Evolutionary conservation across 345 rosid genomes (phyloP), one percentile per base, ranked within the genome.

Genomic region (Geranium brycei): DNA sequence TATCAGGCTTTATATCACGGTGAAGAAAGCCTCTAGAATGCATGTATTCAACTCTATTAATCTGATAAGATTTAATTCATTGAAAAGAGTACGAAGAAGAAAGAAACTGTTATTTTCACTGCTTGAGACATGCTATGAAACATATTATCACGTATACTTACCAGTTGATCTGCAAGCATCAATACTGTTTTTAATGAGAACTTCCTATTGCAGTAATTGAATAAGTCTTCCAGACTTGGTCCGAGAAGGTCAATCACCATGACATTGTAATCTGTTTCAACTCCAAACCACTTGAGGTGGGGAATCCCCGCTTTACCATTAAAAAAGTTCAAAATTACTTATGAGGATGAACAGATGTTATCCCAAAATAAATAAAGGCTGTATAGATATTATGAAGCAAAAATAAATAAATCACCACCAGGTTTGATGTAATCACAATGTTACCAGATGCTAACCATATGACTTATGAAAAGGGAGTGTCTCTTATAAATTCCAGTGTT

Each of bases 231-330:
- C 82, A 90, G 80, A 73, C 95, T 90, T 3, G 97, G 97, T 23
- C 97, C 97, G 59, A 90, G 90, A 76, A 90, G 97, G 64, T 91
- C 97, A 59, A 91, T 91, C 69, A 87, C 95, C 97, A 91, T 87
- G 64, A 85, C 77, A 62, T 84, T 91, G 78, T 81, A 83, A n/a
- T 86, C 92, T 15, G 81, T 86, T 70, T 91, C 97, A 8, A 87
- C 91, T 60, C 95, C 97, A 14, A 81, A 91, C 97, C 97, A 91
- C 76, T 84, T 87, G 28, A 91, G 85, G 77, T 86, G 91, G 16
- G 97, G 97, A 79, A 91, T 72, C 67, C 95, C 97, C 66, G 88
- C 97, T 87, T 67, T 70, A 69, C 5, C 57, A 13, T 51, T 18
- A 66, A 59, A 73, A 7, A 35, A 35, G 41, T 35, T 35, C 41